Conservation (phyloP, 495 filamentous ascomycete species). For the Penicillium goetzii region DNA sequence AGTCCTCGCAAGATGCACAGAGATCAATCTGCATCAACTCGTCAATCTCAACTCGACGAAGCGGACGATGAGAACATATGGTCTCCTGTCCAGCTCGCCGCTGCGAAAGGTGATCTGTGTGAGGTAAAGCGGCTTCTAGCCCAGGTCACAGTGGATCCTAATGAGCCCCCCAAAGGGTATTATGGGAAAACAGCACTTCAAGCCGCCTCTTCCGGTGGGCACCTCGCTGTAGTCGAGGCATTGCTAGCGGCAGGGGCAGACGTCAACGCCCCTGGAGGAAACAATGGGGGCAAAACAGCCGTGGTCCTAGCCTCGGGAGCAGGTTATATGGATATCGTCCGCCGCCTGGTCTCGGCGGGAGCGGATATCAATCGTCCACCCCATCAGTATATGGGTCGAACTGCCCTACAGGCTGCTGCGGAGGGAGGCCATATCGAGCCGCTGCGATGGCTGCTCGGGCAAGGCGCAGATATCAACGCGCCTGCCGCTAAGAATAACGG, state of each 20-base stretch:
- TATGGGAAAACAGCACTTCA: constrained; percentile 22
- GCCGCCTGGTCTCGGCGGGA: constrained; percentile 10
- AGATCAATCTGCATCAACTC: background rate
- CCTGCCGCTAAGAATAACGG: constrained; percentile 25
- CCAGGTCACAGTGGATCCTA: constrained; percentile 7
- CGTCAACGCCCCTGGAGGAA: constrained; percentile 24
- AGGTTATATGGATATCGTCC: constrained; percentile 14
- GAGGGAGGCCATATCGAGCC: constrained; percentile 27
- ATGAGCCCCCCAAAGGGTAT: constrained; percentile 16
- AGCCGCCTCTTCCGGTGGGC: constrained; percentile 15
- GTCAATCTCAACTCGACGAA: constrained; percentile 2
- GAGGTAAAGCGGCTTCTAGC: constrained; percentile 16
- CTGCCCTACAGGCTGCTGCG: constrained; percentile 36
- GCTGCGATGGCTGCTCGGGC: constrained; percentile 34
- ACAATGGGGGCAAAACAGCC: constrained; percentile 18
- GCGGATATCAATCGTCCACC: constrained; percentile 20
- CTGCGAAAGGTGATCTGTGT: constrained; percentile 5
- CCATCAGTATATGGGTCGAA: constrained; percentile 13
- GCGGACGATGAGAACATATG: constrained; percentile 10
- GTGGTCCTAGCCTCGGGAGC: constrained; percentile 11
- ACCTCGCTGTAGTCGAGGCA: constrained; percentile 12
- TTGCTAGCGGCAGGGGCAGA: constrained; percentile 27
- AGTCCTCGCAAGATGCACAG: constrained; percentile 1
- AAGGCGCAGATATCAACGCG: constrained; percentile 36
- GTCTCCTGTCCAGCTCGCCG: constrained; percentile 16